Evolutionary conservation across 2,329 filamentous ascomycete genomes (phyloP), one percentile per base, ranked within the genome.

Genomic region (Myriosclerotinia scirpicola): DNA sequence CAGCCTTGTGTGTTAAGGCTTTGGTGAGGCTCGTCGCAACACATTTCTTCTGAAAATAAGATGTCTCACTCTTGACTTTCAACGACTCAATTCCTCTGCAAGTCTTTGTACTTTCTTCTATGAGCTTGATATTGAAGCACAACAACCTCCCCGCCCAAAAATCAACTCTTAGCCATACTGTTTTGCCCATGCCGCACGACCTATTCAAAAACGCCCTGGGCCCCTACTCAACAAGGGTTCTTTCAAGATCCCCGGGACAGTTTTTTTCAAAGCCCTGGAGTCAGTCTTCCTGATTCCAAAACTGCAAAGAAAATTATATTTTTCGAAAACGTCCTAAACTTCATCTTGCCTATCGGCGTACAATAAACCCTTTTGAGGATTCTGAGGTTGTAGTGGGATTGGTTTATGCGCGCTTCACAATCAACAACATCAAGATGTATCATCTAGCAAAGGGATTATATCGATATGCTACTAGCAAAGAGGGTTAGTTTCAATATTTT

Each of bases 401-500:
- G 55, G 30, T 11, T 34, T 36, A 7, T 36, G 14, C 30, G 17
- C 30, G n/a, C 34, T 22, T 20, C 30, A 36, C 44, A 60, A n/a
- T 36, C 20, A 34, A 38, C 44, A 60, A 53, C 3, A 2, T 17
- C 38, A 68, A 46, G 30, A 97, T 97, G 94, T 98, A 97, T 81
- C 94, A 98, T 81, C 88, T 99, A 74, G 89, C 92, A 76, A 97
- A 97, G 79, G 93, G 92, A 68, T 84, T 99, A 67, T 99, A 98
- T 80, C 87, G 95, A 75, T 92, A 97, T 78, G 94, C 92, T 67
- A 98, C 94, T 22, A 96, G 92, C 80, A 98, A 97, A 86, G 93
- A 98, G 86, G 92, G 93, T 92, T 52, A 36, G 64, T 65, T 14
- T 17, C 15, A 58, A 75, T 73, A 79, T 71, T 53, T 52, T 65